These are phyloP conservation scores for Trichoderma gracile DNA, from an alignment of 2,329 filamentous ascomycete genomes.

Conservation along the genomic window DNA sequence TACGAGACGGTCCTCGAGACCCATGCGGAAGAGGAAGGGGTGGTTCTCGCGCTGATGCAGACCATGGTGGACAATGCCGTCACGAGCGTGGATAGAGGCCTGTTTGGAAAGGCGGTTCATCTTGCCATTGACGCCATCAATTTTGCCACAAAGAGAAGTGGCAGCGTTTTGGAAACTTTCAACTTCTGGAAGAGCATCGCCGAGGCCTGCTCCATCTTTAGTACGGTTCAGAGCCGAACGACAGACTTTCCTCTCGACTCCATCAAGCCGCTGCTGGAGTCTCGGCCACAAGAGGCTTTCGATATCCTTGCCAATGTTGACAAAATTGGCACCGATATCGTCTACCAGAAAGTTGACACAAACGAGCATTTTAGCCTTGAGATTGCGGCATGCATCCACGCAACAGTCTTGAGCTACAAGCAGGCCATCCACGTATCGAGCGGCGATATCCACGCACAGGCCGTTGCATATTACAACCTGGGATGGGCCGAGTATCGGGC, in stretches of 20 bases:
- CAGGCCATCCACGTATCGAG: constrained; percentile 73
- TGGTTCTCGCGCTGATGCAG: constrained; percentile 83
- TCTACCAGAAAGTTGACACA: constrained; percentile 46
- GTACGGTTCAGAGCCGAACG: constrained; percentile 69
- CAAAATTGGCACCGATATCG: constrained; percentile 51
- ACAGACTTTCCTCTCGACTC: constrained; percentile 61
- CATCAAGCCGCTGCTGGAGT: constrained; percentile 60
- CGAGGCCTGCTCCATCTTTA: constrained; percentile 84
- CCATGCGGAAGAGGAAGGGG: constrained; percentile 76
- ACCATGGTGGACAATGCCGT: constrained; percentile 81
- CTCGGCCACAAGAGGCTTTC: constrained; percentile 56
- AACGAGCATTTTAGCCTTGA: constrained; percentile 52
- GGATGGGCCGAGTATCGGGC: constrained; percentile 91
- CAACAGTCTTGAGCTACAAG: constrained; percentile 83
- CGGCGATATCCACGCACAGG: constrained; percentile 80
- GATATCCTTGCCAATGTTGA: constrained; percentile 70
- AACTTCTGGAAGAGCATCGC: constrained; percentile 94
- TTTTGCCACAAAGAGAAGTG: constrained; percentile 63
- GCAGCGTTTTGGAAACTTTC: constrained; percentile 69
- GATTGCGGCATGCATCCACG: constrained; percentile 63
- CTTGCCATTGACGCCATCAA: constrained; percentile 69
- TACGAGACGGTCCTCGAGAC: constrained; percentile 72
- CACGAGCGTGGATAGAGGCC: constrained; percentile 74
- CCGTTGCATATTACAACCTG: constrained; percentile 95
- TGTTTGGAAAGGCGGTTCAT: constrained; percentile 80